Percentiles rank a stretch among this genome's conserved stretches.
Conservation (phyloP, 2,329 filamentous ascomycete genomes). For the Fusarium nanum region DNA sequence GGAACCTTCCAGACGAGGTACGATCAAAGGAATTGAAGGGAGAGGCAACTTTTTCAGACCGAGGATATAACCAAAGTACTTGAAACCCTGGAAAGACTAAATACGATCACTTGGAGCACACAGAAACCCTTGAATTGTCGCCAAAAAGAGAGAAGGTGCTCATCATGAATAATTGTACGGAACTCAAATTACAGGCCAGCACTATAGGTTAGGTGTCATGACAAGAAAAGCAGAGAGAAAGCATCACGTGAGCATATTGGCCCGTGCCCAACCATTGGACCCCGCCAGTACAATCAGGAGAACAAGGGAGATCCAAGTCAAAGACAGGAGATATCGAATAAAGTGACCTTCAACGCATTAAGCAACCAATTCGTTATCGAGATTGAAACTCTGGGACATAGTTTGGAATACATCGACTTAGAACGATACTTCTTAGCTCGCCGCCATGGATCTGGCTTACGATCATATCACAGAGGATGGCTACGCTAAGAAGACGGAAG, state of each 20-base stretch:
- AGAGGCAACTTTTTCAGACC: background rate
- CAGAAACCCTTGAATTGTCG: background rate
- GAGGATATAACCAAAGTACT: background rate
- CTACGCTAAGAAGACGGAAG: constrained; percentile 66
- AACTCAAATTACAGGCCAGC: background rate
- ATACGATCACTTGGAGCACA: background rate
- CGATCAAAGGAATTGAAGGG: background rate
- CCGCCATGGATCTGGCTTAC: constrained; percentile 91
- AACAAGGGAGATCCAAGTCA: constrained; percentile 28
- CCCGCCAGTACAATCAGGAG: constrained; percentile 43
- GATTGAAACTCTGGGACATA: background rate
- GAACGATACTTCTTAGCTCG: constrained; percentile 4
- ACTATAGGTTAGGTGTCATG: constrained; percentile 3
- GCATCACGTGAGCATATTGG: constrained; percentile 36
- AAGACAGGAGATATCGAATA: constrained; percentile 29
- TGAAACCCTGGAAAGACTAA: no score
- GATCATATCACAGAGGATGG: constrained; percentile 93
- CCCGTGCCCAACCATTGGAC: constrained; percentile 38
- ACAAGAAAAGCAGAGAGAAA: background rate
- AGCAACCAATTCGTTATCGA: background rate
- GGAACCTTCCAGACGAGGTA: background rate
- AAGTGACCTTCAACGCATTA: constrained; percentile 17
- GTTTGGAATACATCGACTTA: constrained; percentile 3
- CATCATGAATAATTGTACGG: background rate
- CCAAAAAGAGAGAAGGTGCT: background rate